These are phyloP conservation scores for Dactylellina haptotyla DNA, from an alignment of 2,329 filamentous ascomycete species.

Conservation along the genomic window DNA sequence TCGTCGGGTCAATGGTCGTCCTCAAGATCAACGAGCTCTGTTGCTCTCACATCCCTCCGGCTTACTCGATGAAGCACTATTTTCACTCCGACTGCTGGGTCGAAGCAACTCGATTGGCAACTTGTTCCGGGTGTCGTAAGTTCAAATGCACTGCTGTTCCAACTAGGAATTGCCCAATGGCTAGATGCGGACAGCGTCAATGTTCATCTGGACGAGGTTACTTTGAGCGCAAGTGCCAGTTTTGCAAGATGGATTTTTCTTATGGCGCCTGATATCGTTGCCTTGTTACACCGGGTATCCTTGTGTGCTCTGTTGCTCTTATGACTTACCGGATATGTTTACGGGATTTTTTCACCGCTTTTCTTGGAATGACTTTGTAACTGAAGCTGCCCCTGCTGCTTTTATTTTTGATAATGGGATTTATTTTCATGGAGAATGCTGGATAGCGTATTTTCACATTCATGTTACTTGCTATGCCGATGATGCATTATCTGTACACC, in stretches of 20 bases:
- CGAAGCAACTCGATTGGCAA: not conserved
- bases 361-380: too few species aligned
- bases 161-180: conserved; percentile 4
- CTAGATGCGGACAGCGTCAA: conserved; percentile 13
- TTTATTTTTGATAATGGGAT: too few species aligned
- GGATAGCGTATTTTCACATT: too few species aligned
- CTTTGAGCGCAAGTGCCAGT: conserved; percentile 12
- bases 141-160: conserved; percentile 21
- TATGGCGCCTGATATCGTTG: conserved; percentile 2
- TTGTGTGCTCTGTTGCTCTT: too few species aligned
- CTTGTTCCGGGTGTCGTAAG: conserved; percentile 9
- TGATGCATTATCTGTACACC: too few species aligned
- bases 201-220: conserved; percentile 23
- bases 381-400: too few species aligned
- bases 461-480: too few species aligned
- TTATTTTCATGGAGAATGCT: too few species aligned
- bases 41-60: conserved; percentile 17
- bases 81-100: conserved; percentile 26
- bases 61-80: conserved; percentile 32
- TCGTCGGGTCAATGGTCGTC: not conserved
- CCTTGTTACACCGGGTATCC: not conserved
- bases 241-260: conserved; percentile 29
- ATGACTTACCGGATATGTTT: too few species aligned
- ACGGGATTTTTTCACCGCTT: too few species aligned
- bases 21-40: conserved; percentile 9